These are phyloP conservation scores for Cystobasidium onofrii DNA, from an alignment of 768 basidiomycete species.

Conservation along the genomic window DNA sequence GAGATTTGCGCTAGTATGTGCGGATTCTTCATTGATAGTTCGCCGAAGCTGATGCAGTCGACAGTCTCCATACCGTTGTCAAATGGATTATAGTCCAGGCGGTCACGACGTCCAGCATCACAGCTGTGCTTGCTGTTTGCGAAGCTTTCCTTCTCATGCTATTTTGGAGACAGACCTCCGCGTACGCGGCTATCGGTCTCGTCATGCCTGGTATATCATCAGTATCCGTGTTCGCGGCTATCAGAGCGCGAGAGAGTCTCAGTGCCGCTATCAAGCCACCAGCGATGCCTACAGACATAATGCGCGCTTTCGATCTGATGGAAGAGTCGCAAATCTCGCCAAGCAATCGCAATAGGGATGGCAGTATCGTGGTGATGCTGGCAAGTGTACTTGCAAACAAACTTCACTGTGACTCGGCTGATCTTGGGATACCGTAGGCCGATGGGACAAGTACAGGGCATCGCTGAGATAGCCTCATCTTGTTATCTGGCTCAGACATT, in stretches of 20 bases:
- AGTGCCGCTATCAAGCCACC: not conserved
- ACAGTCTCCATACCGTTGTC: not conserved
- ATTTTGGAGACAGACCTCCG: not conserved
- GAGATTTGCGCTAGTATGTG: not conserved
- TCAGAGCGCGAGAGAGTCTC: not conserved
- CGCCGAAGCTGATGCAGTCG: not conserved
- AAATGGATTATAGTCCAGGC: not conserved
- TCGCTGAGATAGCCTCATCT: too few relatives aligned
- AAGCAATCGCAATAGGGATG: not conserved
- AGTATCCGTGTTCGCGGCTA: not conserved
- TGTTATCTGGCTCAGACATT: too few relatives aligned
- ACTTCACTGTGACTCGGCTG: too few relatives aligned
- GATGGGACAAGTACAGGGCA: too few relatives aligned
- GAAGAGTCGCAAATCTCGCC: not conserved
- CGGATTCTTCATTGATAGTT: too few relatives aligned
- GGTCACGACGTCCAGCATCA: not conserved
- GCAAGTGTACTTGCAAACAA: too few relatives aligned
- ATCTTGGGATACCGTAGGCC: too few relatives aligned
- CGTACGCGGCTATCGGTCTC: not conserved
- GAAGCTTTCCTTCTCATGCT: conserved; percentile 6
- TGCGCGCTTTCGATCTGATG: not conserved
- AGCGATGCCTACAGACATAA: not conserved
- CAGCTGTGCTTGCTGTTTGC: not conserved
- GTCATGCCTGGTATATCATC: not conserved
- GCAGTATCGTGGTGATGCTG: not conserved